A percentile compares a stretch with the other conserved stretches of the same genome.
phyloP scores from a whole-genome alignment of 257 asterid genomes.

The Solanum chilense region DNA sequence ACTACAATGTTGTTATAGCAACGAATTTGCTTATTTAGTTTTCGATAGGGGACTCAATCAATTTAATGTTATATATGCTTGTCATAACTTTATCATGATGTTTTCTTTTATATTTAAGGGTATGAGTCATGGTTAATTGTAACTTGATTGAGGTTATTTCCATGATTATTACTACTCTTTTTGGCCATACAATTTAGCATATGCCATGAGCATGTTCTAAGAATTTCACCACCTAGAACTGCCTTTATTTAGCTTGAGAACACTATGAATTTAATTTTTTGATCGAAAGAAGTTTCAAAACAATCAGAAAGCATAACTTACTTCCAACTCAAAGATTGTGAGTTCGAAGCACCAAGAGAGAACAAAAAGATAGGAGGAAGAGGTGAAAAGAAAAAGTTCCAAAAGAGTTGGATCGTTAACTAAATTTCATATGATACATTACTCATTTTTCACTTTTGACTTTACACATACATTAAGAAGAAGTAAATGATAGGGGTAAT shows the following conservation, averaged over 20 bases:
- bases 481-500: too few species aligned
- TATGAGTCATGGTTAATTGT: neutral
- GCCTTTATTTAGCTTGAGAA: neutral
- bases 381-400: neutral
- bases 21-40: neutral
- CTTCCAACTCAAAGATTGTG: neutral
- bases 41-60: neutral
- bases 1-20: neutral
- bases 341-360: neutral
- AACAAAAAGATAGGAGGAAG: neutral
- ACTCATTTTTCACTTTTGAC: neutral
- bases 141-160: neutral
- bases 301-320: too few species aligned
- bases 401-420: neutral
- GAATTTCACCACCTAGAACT: neutral
- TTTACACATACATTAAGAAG: neutral
- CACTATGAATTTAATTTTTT: neutral
- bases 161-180: too few species aligned
- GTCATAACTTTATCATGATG: neutral
- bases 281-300: too few species aligned
- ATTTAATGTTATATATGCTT: neutral
- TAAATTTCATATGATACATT: neutral
- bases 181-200: neutral
- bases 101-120: neutral
- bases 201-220: neutral